Evolutionary conservation across 768 basidiomycete species (phyloP), one percentile per base, ranked within the genome.

Genomic region (Ramaria rubella): DNA sequence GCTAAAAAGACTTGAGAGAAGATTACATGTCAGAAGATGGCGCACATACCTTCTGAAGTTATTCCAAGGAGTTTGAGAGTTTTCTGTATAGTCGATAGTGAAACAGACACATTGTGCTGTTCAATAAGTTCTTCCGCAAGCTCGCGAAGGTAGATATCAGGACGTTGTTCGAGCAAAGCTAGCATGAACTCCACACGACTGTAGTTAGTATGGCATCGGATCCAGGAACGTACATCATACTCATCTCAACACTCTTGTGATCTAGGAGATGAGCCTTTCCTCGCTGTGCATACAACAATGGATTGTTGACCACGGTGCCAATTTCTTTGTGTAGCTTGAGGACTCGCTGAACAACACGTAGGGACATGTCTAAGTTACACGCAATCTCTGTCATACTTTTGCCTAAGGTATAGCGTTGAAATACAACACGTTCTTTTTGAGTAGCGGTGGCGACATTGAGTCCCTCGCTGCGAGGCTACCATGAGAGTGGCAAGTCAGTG

Each of bases 301-400:
- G 38, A 55, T 55, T 23, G 21, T 26, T 7, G 12, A 55, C 26
- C 5, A 44, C 52, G 24, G 23, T 21, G 19, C 52, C 38, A 44
- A 43, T 55, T 29, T 55, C 36, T 3, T 43, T 55, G 38, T 44
- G 29, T 12, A 44, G 15, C 26, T 55, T 40, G 6, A 55, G 26
- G 33, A 55, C 38, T n/a, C 52, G 24, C n/a, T 55, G 52, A 12
- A 55, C 52, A 26, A 55, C 42, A 14, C 34, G 34, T 17, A 51
- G 31, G 11, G 49, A 38, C 19, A 52, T 31, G 15, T 38, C 27
- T 19, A 52, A 27, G 23, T 51, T 23, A 23, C 23, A 9, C 8
- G 49, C 24, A 34, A 51, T 52, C 31, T 52, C 31, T 19, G 5
- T 15, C 15, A 33, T 21, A 11, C 15, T 36, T 5, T 52, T 6